Base-by-base conservation (phyloP, 192 early-diverging fungal genomes). In the Helicostylum pulchrum region DNA sequence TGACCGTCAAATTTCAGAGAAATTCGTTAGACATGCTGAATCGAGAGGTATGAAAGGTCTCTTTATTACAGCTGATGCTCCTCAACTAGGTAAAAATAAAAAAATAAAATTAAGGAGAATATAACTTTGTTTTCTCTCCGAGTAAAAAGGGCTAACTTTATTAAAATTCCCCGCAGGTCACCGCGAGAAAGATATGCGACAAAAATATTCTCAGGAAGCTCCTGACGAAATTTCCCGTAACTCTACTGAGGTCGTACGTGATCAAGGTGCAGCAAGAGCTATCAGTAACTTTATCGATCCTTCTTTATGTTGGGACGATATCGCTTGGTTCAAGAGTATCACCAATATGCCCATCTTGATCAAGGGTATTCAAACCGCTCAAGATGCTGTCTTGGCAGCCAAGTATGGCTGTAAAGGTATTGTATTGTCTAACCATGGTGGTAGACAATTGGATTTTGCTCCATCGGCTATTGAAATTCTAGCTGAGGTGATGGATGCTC, bases 401-500 rank as follows among this genome's bases (percentile, higher is more conserved):
- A 51, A 87, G 48, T 61, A 83, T 59, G 95, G 94, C 7, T 83
- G 88, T 54, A 83, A 83, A 17, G 97, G 91, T 48, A 86, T 98
- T 47, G 87, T 97, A 19, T 78, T 99, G 14, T 93, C 90, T 45
- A 99, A 99, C 73, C 97, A 99, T 69, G 97, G 96, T 53, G 97
- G 97, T 17, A 80, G 97, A 5, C 97, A 99, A 75, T 74, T 99
- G 51, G 97, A 98, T 65, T 81, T 81, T 70, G 78, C 75, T 19
- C 54, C 78, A 74, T 67, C 71, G 57, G 68, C 62, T 17, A 90
- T 98, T 62, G 96, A 99, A 53, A 87, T 93, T 9, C 73, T 99
- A 34, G 87, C 88, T 10, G 94, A 97, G 61, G 90, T 96, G 17
- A 82, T 95, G 71, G 84, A 85, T 21, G 92, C 85, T 2, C 81